These are phyloP conservation scores for Lumnitzera littorea DNA, from an alignment of 345 rosid genomes.

Conservation along the genomic window DNA sequence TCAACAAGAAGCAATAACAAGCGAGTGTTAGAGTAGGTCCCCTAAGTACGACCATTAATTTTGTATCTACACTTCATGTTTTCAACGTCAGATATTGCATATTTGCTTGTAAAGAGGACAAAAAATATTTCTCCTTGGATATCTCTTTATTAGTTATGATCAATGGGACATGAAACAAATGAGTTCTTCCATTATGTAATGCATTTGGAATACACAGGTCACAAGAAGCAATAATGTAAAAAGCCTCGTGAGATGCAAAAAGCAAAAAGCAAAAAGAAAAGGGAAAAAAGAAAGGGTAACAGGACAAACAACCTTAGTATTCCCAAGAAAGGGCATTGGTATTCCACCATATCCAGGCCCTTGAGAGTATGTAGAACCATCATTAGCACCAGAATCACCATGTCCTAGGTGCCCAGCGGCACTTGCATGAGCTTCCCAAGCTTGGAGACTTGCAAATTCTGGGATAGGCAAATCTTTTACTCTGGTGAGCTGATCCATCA, in stretches of 20 bases:
- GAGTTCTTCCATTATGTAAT: background rate
- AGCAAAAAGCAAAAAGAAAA: conserved; percentile 4
- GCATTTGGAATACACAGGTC: background rate
- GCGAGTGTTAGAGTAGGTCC: no score
- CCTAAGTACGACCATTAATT: no score
- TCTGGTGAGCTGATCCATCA: conserved; percentile 66
- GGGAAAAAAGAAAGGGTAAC: conserved; percentile 1
- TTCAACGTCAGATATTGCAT: background rate
- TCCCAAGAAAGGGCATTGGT: conserved; percentile 87
- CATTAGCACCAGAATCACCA: conserved; percentile 59
- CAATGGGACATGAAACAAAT: no score
- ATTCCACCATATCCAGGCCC: conserved; percentile 55
- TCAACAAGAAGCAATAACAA: no score
- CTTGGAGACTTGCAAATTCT: conserved; percentile 65
- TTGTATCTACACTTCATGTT: no score
- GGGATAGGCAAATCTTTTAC: conserved; percentile 79
- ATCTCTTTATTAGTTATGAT: background rate
- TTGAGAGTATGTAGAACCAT: conserved; percentile 64
- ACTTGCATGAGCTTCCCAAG: conserved; percentile 89
- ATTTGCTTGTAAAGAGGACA: background rate
- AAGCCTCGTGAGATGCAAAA: conserved; percentile 12
- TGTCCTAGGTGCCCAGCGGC: conserved; percentile 49
- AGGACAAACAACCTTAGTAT: conserved; percentile 54
- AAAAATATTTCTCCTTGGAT: background rate
- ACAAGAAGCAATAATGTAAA: no score